Conservation (phyloP, 306 rosid genomes). For the Oemleria cerasiformis region DNA sequence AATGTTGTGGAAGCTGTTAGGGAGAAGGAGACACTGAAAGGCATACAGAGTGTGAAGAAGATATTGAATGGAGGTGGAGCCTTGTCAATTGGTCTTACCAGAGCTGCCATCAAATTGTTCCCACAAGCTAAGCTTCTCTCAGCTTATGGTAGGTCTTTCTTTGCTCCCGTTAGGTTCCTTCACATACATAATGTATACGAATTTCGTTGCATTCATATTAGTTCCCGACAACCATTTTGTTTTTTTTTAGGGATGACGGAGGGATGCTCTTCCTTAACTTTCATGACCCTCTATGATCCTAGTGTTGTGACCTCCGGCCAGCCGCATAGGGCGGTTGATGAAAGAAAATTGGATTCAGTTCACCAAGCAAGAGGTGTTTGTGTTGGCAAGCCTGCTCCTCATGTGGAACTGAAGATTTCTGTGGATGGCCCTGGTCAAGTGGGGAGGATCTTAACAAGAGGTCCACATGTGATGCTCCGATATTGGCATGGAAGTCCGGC, state of each 20-base stretch:
- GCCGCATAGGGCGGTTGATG: conserved; percentile 19
- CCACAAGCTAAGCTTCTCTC: conserved; percentile 81
- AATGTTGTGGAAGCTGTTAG: conserved; percentile 34
- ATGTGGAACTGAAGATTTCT: conserved; percentile 66
- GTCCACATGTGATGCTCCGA: conserved; percentile 81
- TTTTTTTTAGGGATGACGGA: conserved; percentile 71
- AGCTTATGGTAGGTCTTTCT: conserved; percentile 72
- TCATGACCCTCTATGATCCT: conserved; percentile 57
- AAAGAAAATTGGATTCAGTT: conserved; percentile 25
- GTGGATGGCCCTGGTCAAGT: conserved; percentile 35
- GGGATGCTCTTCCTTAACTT: conserved; percentile 82
- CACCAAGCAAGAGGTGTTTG: conserved; percentile 64
- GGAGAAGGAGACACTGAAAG: conserved; percentile 43
- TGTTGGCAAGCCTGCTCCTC: conserved; percentile 95
- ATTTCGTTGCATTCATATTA: conserved; percentile 19
- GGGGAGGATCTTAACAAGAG: conserved; percentile 90
- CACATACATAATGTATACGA: too few species aligned
- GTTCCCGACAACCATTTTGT: background rate
- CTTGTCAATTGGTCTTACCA: conserved; percentile 57
- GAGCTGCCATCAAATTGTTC: conserved; percentile 48
- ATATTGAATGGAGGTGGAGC: conserved; percentile 92
- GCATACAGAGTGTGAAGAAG: conserved; percentile 58
- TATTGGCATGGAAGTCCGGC: conserved; percentile 62
- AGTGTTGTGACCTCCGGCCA: conserved; percentile 25
- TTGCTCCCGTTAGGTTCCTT: conserved; percentile 4